Conservation (phyloP, 106 monocot genomes). For the Dendrobium huoshanense region DNA sequence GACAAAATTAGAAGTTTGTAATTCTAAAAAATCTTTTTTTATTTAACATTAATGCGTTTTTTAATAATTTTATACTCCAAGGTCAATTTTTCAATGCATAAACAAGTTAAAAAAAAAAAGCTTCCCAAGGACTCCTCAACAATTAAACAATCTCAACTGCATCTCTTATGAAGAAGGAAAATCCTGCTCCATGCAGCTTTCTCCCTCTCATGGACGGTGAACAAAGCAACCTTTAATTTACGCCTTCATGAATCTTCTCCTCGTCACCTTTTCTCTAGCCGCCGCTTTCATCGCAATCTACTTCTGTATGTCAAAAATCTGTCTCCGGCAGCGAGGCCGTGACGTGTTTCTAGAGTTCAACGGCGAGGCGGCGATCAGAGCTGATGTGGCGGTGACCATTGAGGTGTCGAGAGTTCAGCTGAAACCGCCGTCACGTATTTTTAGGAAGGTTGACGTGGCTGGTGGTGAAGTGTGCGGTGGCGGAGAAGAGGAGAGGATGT, state of each 20-base stretch:
- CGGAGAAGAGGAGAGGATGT: conserved; percentile 18
- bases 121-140: too few relatives aligned
- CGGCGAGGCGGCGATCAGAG: background rate
- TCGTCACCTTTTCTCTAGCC: conserved; percentile 2
- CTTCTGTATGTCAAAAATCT: conserved; percentile 7
- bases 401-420: conserved; percentile 8
- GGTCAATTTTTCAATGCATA: too few relatives aligned
- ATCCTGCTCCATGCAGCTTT: too few relatives aligned
- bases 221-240: background rate
- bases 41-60: too few relatives aligned
- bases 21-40: too few relatives aligned
- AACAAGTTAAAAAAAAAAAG: too few relatives aligned
- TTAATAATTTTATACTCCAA: too few relatives aligned
- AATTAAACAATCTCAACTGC: too few relatives aligned
- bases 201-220: background rate
- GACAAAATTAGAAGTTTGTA: too few relatives aligned
- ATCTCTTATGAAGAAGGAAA: too few relatives aligned
- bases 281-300: conserved; percentile 8
- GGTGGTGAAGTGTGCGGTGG: background rate
- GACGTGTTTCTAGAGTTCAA: background rate
- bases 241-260: conserved; percentile 1
- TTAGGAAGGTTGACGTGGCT: background rate
- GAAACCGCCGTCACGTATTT: background rate
- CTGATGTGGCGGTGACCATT: background rate
- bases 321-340: background rate